Base-by-base conservation (phyloP, 164 flowering plant genomes). In the Stephania cephalantha region DNA sequence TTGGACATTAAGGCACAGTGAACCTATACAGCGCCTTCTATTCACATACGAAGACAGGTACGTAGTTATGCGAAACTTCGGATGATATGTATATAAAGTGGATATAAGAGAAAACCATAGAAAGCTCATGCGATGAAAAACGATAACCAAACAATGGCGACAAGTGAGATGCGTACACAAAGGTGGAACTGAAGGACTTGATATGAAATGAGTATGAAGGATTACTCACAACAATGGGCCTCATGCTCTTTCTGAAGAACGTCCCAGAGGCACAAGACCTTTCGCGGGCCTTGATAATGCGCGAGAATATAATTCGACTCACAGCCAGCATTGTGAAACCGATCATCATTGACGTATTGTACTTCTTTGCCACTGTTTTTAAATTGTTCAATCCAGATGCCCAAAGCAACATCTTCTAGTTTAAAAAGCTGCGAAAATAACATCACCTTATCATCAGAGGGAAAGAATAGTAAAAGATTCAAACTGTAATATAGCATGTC, bases 391-490 rank as follows among this genome's bases (percentile, higher is more conserved):
- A 94, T 87, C 98, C 98, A 92, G 73, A 94, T 91, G 31, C 98
- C 98, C 90, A 94, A 86, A 10, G 98, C 97, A 69, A 94, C 98
- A 80, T 94, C 98, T 83, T 94, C 98, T 22, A 94, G 84, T 78
- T 92, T 94, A 79, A 94, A 94, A 44, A 89, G 88, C 98, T 94
- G 65, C 65, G 73, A 81, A 73, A 73, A 45, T 66, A 79, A 30
- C 29, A 42, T 4, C 29, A 42, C 3, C 13, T 52, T 7, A 72
- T 48, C 44, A 71, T 73, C 18, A 20, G 45, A 70, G 9, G n/a
- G 45, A 42, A 64, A 18, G 20, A n/a, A 58, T n/a, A 58, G 7
- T 17, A 15, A 18, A 15, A 58, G 22, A 58, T 58, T 17, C 7
- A 58, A 15, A 2, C 20, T 58, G 65, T 58, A 4, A 58, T 18